phyloP scores from a whole-genome alignment of 306 rosid genomes.

The Citrullus amarus region DNA sequence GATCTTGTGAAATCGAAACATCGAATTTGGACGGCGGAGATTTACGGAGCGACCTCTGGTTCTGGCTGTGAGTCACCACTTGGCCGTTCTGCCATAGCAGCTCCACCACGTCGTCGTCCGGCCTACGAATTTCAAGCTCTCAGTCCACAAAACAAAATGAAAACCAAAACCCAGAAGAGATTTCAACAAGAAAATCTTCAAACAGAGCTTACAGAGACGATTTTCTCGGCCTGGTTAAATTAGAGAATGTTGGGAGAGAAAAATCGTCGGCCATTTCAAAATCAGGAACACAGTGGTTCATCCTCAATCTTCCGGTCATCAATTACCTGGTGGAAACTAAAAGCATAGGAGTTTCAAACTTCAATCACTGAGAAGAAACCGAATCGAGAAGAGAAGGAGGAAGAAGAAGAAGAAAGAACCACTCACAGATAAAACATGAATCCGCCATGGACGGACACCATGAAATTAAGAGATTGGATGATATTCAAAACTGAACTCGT shows the following conservation, averaged over 20 bases:
- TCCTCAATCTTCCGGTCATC: constrained; percentile 8
- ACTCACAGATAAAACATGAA: background rate
- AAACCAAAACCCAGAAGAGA: too few relatives aligned
- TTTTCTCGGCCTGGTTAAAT: constrained; percentile 25
- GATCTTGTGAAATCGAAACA: constrained; percentile 20
- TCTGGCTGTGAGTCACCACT: constrained; percentile 51
- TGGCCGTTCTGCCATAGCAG: constrained; percentile 79
- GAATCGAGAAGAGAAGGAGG: background rate
- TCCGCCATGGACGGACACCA: background rate
- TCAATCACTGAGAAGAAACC: background rate
- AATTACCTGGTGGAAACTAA: background rate
- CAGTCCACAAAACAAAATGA: background rate
- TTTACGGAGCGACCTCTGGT: constrained; percentile 30
- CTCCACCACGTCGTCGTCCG: constrained; percentile 58
- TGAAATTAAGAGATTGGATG: background rate
- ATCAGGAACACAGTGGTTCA: constrained; percentile 67
- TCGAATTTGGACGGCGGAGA: constrained; percentile 15
- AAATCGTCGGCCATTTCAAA: constrained; percentile 42
- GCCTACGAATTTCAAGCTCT: constrained; percentile 29
- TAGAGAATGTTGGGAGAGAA: constrained; percentile 23
- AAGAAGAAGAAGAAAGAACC: background rate
- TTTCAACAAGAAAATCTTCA: background rate
- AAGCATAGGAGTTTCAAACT: background rate
- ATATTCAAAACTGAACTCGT: background rate
- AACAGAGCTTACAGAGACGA: constrained; percentile 24